Base-by-base conservation (phyloP, 768 basidiomycete genomes). In the Boletus eberwhitei region DNA sequence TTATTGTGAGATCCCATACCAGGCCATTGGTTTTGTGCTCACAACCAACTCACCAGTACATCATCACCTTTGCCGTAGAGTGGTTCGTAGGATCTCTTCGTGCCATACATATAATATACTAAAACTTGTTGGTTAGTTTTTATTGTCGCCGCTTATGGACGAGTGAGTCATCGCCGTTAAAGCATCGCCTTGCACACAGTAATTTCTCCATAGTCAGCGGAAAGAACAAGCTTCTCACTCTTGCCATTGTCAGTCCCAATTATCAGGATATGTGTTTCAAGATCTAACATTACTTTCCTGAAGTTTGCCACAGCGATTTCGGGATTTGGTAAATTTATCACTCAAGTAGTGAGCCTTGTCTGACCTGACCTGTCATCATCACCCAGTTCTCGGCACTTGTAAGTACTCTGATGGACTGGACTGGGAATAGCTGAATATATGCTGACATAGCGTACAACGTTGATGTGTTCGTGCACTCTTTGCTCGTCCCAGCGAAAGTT, bases 141-240 rank as follows among this genome's bases (percentile, higher is more conserved):
- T 62, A 62, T 32, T 61, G 55, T 14, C 31, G 12, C 47, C 60
- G 59, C 2, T 36, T 54, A 48, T 62, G 60, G 60, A 54, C 44
- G 8, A 58, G 60, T 62, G 24, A 47, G 59, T 50, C 22, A 4
- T 31, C 37, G 5, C 17, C 5, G 3, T 36, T 14, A 16, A 17
- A 22, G 22, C 37, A 1, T 14, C 12, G 3, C 12, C 11, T 36
- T 14, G 5, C 42, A 12, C 4, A 14, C 4, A 32, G 0, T 49
- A 4, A 42, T 17, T 8, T 26, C 21, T 40, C 16, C 16, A n/a
- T 17, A 63, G 62, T 63, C 16, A 62, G 61, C 14, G 57, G 50
- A 29, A 59, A 53, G 9, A 63, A 63, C 16, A 63, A 55, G 22
- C 12, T 1, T 17, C 4, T 63, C 5, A 62, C 61, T 8, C 12